A percentile compares a stretch with the other conserved stretches of the same genome.
Evolutionary conservation across 208 protist genomes (phyloP).

Genomic region (Leptomonas pyrrhocoris): DNA sequence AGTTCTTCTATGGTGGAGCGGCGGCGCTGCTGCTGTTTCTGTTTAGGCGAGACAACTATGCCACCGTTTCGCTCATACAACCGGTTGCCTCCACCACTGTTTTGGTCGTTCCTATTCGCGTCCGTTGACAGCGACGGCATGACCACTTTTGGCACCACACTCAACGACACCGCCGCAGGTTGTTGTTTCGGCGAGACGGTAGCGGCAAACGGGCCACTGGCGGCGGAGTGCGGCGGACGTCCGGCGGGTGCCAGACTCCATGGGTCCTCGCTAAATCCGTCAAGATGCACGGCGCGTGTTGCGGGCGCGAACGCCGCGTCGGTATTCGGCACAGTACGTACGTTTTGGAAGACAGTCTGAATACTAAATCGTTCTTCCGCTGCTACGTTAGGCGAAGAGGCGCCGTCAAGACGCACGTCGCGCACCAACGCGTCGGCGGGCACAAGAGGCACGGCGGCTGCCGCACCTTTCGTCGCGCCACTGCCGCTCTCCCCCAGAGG

Average conservation of each 20-base stretch:
- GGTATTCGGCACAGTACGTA: conserved; percentile 19
- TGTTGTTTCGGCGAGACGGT: not conserved
- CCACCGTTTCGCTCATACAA: no score
- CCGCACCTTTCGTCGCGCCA: not conserved
- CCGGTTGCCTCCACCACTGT: no score
- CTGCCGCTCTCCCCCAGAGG: not conserved
- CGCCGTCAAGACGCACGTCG: conserved; percentile 11
- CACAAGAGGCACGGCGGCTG: conserved; percentile 15
- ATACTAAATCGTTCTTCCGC: conserved; percentile 1
- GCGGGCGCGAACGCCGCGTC: not conserved
- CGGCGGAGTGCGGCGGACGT: not conserved
- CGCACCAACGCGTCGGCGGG: conserved; percentile 23
- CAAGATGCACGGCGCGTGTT: not conserved
- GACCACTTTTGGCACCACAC: conserved; percentile 21
- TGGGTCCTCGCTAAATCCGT: no score
- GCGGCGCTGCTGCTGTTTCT: conserved; percentile 1
- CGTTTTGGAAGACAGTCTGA: conserved; percentile 13
- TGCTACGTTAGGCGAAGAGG: not conserved
- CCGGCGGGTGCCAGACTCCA: not conserved
- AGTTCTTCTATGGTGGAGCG: conserved; percentile 39
- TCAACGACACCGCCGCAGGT: conserved; percentile 11
- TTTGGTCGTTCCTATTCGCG: no score
- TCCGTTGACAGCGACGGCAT: not conserved
- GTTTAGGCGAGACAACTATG: not conserved
- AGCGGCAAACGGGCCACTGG: not conserved